Base-by-base conservation (phyloP, 1,284 basidiomycete species). In the Malassezia furfur region DNA sequence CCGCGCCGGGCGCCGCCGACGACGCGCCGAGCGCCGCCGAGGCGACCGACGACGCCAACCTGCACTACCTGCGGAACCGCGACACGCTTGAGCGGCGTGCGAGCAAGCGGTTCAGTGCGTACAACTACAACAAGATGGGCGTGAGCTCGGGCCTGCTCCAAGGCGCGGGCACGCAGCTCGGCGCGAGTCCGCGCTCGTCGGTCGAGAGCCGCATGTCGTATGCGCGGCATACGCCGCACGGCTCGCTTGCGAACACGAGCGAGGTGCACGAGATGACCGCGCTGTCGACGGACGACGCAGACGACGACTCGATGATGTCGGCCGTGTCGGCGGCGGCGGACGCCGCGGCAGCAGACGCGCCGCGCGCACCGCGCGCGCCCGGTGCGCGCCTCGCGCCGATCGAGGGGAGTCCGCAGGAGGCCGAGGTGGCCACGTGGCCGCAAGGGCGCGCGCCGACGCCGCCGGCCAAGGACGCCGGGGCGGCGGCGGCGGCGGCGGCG, bases 81-180 rank as follows among this genome's bases (percentile, higher is more conserved):
- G 91, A 94, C 63, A 83, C 85, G 0, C 81, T 96, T 17, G 89
- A 93, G 70, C 83, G 93, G 10, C 81, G 93, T 38, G 93, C 93
- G 3, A 91, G 88, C 25, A 96, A 96, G 73, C 85, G 93, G 0
- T 98, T 93, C 78, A 96, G 91, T 52, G 87, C 87, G 1, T 98
- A 94, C 74, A 89, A 91, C 50, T 88, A 96, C 69, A 86, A 87
- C 63, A 94, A 93, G 78, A 93, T 98, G 84, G 85, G 88, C 9
- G 58, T 69, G 5, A 67, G 68, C 1, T 62, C 46, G 2, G 54
- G 54, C 8, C 22, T 52, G 17, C 32, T 47, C 8, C 22, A 41
- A 5, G 39, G 48, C 14, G 22, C 46, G 5, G 54, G 49, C 11
- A 45, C 48, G 12, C 43, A 45, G 43, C 35, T 32, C 17, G 45